A percentile compares a stretch with the other conserved stretches of the same genome.
phyloP scores from a whole-genome alignment of 2,329 filamentous ascomycete genomes.

The Leptographium wingfieldii region DNA sequence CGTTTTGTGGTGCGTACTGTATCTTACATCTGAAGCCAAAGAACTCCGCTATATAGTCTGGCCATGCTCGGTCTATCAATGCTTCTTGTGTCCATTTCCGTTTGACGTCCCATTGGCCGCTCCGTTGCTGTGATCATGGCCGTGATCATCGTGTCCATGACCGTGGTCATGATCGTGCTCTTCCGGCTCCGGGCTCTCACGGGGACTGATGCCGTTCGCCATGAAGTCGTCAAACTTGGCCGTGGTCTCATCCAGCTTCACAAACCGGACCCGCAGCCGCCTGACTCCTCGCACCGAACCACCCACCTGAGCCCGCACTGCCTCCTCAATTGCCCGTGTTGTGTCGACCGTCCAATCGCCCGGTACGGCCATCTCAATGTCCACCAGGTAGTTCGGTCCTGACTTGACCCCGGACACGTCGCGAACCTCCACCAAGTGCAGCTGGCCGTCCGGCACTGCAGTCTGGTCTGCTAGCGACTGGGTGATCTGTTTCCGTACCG shows the following conservation, averaged over 20 bases:
- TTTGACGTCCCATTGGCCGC: neutral
- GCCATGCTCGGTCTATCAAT: neutral
- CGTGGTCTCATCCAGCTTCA: constrained; percentile 48
- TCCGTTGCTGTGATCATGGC: neutral
- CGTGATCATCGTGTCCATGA: constrained; percentile 12
- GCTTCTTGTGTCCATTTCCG: neutral
- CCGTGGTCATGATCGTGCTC: constrained; percentile 29
- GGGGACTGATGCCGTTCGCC: constrained; percentile 44
- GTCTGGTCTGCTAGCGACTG: constrained; percentile 34
- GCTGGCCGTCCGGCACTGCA: constrained; percentile 34
- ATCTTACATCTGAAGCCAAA: neutral
- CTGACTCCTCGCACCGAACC: constrained; percentile 71
- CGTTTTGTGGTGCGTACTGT: neutral
- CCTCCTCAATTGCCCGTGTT: constrained; percentile 57
- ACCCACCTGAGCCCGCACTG: constrained; percentile 60
- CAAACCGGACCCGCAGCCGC: constrained; percentile 72
- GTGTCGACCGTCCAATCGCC: constrained; percentile 62
- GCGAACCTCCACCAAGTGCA: constrained; percentile 54
- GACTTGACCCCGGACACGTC: constrained; percentile 86
- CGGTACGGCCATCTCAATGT: constrained; percentile 75
- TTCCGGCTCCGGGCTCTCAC: constrained; percentile 48
- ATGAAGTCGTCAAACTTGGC: constrained; percentile 68
- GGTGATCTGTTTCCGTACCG: constrained; percentile 53
- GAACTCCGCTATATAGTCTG: neutral
- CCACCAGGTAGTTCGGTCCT: constrained; percentile 90